Conservation (phyloP, 257 asterid genomes). For the Solanum appendiculatum region DNA sequence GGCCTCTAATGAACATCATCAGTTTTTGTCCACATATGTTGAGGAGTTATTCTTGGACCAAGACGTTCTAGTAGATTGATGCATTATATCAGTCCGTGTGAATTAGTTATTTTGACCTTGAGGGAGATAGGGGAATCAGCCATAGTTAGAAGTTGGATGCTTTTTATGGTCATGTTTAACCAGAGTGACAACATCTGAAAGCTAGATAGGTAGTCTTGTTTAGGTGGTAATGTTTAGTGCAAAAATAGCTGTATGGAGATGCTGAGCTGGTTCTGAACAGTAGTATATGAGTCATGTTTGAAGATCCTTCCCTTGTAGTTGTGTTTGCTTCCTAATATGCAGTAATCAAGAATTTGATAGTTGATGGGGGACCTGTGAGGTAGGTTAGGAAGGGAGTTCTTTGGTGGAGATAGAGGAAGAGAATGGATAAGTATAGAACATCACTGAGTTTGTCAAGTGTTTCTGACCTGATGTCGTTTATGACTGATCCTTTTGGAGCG, state of each 20-base stretch:
- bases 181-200: background rate
- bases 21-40: background rate
- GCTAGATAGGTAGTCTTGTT: background rate
- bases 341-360: background rate
- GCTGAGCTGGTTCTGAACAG: background rate
- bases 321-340: background rate
- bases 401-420: background rate
- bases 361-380: background rate
- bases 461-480: background rate
- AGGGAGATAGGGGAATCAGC: background rate
- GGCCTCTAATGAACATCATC: background rate
- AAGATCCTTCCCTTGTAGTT: background rate
- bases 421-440: background rate
- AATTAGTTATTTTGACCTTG: too few relatives aligned
- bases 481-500: background rate
- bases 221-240: background rate
- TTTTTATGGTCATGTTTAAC: background rate
- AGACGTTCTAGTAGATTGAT: background rate
- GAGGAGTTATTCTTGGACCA: background rate
- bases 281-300: background rate
- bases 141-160: background rate
- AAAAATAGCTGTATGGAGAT: background rate
- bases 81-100: background rate
- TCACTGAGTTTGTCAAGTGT: background rate
- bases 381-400: background rate